Conservation (phyloP, 192 early-diverging fungal genomes). For the Phycomyces blakesleeanus region DNA sequence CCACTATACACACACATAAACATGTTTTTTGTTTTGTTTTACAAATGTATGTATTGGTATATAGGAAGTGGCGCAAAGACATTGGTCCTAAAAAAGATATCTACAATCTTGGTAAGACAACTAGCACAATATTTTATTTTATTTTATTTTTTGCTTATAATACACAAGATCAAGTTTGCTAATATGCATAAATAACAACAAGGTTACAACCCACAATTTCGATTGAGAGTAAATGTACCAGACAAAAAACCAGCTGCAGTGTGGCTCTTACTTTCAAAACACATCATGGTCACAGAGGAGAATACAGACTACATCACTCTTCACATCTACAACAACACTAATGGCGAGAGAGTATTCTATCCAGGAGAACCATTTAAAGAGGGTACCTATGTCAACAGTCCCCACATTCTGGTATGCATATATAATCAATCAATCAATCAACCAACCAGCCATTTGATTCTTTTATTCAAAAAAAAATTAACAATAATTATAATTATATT, state of each 20-base stretch:
- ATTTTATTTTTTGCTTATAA: no score
- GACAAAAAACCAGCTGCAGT: conserved; percentile 52
- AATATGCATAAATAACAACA: no score
- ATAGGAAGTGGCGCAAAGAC: conserved; percentile 32
- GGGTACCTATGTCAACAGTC: conserved; percentile 85
- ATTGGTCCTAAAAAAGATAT: conserved; percentile 23
- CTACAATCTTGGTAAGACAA: conserved; percentile 29
- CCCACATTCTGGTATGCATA: conserved; percentile 76
- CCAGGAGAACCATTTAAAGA: conserved; percentile 51
- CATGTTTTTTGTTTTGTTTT: no score
- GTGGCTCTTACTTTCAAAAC: conserved; percentile 82
- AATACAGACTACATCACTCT: conserved; percentile 86
- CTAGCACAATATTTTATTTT: no score
- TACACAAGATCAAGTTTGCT: no score
- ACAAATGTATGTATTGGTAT: no score
- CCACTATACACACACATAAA: no score
- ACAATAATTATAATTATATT: no score
- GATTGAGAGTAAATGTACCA: conserved; percentile 55
- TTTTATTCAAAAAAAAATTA: no score
- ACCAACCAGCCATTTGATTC: no score
- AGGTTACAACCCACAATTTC: conserved; percentile 80
- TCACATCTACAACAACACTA: conserved; percentile 73
- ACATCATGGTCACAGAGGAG: conserved; percentile 75
- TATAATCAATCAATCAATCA: no score
- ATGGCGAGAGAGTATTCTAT: conserved; percentile 64